A percentile compares a stretch with the other conserved stretches of the same genome.
These are phyloP conservation scores for Gryganskiella cystojenkinii DNA, from an alignment of 192 early-diverging fungal genomes.

Conservation along the genomic window DNA sequence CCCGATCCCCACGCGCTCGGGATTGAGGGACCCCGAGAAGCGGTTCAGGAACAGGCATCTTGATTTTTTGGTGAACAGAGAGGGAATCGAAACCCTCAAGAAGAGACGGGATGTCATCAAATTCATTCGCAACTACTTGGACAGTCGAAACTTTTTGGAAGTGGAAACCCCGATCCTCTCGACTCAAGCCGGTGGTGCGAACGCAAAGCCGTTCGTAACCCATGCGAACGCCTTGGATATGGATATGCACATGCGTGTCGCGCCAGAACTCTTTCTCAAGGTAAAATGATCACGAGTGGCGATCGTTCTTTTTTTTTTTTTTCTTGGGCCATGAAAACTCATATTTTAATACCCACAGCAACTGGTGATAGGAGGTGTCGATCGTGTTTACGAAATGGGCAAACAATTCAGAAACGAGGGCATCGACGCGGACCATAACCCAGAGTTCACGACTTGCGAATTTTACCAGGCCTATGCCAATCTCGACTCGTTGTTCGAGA, in stretches of 20 bases:
- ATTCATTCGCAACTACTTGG: slow-evolving; percentile 73
- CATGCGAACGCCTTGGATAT: slow-evolving; percentile 71
- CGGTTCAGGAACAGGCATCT: slow-evolving; percentile 78
- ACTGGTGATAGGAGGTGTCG: slow-evolving; percentile 87
- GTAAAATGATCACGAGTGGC: slow-evolving; percentile 32
- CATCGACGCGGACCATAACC: slow-evolving; percentile 89
- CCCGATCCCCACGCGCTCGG: slow-evolving; percentile 69
- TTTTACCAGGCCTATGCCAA: slow-evolving; percentile 86
- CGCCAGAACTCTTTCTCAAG: slow-evolving; percentile 89
- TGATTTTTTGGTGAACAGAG: slow-evolving; percentile 79
- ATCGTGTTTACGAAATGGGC: slow-evolving; percentile 89
- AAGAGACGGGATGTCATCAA: slow-evolving; percentile 70
- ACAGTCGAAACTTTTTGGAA: slow-evolving; percentile 76
- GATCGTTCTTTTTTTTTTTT: too few species aligned
- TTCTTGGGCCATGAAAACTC: too few species aligned
- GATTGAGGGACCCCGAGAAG: slow-evolving; percentile 72
- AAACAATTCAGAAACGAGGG: slow-evolving; percentile 94
- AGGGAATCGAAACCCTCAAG: slow-evolving; percentile 59
- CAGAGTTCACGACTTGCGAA: slow-evolving; percentile 93
- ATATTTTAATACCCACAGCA: slow-evolving; percentile 59
- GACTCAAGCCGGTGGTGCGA: slow-evolving; percentile 80
- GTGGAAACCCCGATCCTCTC: slow-evolving; percentile 89
- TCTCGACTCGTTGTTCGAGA: slow-evolving; percentile 71
- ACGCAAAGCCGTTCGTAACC: slow-evolving; percentile 83
- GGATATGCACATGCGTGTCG: slow-evolving; percentile 80